Evolutionary conservation across 1,284 basidiomycete species (phyloP).

Genomic region (Stygiomarasmius scandens): DNA sequence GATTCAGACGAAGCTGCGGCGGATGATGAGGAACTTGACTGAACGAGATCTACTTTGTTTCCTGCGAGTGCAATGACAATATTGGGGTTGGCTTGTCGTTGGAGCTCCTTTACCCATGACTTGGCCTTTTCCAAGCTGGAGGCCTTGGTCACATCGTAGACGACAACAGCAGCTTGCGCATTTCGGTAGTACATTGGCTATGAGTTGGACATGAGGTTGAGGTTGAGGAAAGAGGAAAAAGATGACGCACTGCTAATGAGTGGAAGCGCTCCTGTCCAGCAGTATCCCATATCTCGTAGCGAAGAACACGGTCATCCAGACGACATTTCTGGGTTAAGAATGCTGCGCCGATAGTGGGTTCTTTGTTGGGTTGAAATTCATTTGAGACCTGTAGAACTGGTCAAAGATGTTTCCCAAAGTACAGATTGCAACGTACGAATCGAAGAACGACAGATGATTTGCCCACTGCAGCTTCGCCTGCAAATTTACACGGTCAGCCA

Average conservation of each 20-base stretch:
- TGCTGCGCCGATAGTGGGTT: constrained; percentile 97
- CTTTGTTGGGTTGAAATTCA: constrained; percentile 96
- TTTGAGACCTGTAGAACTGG: constrained; percentile 70
- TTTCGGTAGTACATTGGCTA: constrained; percentile 99
- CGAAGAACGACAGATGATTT: constrained; percentile 99
- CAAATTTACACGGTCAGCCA: constrained; percentile 7
- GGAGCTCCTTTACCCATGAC: constrained; percentile 99
- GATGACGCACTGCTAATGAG: constrained; percentile 74
- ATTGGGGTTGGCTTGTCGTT: constrained; percentile 98
- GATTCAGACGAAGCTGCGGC: constrained; percentile 57
- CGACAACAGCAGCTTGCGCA: constrained; percentile 96
- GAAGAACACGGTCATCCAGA: constrained; percentile 87
- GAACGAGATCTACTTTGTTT: constrained; percentile 95
- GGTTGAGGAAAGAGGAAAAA: constrained; percentile 11
- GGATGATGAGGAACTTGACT: constrained; percentile 61
- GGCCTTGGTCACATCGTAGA: constrained; percentile 95
- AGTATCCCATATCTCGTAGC: constrained; percentile 97
- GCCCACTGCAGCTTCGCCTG: constrained; percentile 97
- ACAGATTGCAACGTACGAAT: constrained; percentile 68
- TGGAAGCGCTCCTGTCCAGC: constrained; percentile 96
- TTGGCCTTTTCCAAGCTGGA: constrained; percentile 98
- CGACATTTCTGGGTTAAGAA: constrained; percentile 93
- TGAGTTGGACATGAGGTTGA: constrained; percentile 15
- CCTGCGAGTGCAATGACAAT: constrained; percentile 97
- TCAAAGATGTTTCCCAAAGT: constrained; percentile 17